Conservation (phyloP, 2,329 filamentous ascomycete species). For the Fusarium redolens region DNA sequence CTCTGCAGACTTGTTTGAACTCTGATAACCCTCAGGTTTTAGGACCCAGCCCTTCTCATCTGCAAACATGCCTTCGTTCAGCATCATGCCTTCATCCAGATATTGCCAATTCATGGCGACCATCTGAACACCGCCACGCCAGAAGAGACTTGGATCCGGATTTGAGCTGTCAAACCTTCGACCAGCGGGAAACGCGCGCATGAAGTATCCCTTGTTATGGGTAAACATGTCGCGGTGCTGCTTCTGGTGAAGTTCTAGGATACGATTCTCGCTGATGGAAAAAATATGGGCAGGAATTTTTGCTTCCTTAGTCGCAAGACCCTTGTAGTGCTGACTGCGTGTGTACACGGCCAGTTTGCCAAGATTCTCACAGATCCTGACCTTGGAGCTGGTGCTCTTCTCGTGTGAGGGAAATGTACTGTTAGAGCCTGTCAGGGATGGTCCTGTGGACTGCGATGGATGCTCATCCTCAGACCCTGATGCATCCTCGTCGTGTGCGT, state of each 20-base stretch:
- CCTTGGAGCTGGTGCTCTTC: constrained; percentile 63
- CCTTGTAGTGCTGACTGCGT: constrained; percentile 82
- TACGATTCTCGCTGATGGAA: constrained; percentile 87
- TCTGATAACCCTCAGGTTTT: constrained; percentile 81
- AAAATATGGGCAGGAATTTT: constrained; percentile 78
- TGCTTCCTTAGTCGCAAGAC: constrained; percentile 73
- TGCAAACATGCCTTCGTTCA: constrained; percentile 98
- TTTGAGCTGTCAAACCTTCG: constrained; percentile 89
- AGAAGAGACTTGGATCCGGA: constrained; percentile 90
- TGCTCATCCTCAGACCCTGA: constrained; percentile 60
- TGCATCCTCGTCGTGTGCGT: constrained; percentile 52
- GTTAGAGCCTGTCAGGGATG: constrained; percentile 24
- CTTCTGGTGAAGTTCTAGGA: constrained; percentile 67
- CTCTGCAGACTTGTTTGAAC: constrained; percentile 53
- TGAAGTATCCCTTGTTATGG: constrained; percentile 89
- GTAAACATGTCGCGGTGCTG: constrained; percentile 80
- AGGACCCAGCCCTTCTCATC: constrained; percentile 85
- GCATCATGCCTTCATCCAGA: constrained; percentile 91
- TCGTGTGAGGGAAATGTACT: constrained; percentile 28
- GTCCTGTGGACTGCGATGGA: constrained; percentile 20
- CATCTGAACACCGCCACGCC: constrained; percentile 97
- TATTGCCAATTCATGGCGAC: constrained; percentile 98
- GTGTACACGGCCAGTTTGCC: constrained; percentile 86
- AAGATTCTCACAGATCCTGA: constrained; percentile 75
- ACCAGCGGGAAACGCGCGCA: constrained; percentile 90